phyloP scores from a whole-genome alignment of 306 rosid species.

The Geum urbanum region DNA sequence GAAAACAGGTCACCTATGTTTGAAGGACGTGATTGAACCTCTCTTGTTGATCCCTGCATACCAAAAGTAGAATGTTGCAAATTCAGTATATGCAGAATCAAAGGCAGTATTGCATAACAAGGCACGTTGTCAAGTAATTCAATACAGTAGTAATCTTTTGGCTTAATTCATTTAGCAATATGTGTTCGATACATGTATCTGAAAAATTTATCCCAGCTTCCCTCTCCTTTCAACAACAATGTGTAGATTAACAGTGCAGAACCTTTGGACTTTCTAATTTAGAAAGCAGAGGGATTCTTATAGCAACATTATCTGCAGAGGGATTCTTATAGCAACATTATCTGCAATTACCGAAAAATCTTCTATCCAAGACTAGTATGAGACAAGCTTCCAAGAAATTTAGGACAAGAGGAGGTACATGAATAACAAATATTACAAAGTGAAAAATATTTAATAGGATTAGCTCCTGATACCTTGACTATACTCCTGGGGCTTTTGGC shows the following conservation, averaged over 20 bases:
- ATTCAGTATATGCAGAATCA: neutral
- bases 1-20: constrained; percentile 85
- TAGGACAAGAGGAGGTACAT: neutral
- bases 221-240: neutral
- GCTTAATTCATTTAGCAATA: neutral
- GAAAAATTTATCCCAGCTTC: neutral
- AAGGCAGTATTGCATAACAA: constrained; percentile 5
- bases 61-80: neutral
- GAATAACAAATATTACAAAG: neutral
- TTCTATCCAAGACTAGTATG: neutral
- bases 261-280: neutral
- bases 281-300: constrained; percentile 21
- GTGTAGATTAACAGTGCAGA: neutral
- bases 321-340: neutral
- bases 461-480: constrained; percentile 58
- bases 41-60: constrained; percentile 52
- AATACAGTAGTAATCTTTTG: neutral
- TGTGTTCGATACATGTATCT: neutral
- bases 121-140: neutral
- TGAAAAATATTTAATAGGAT: constrained; percentile 1
- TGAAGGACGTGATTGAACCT: constrained; percentile 54
- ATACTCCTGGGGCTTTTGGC: constrained; percentile 53
- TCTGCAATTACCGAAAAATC: neutral
- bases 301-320: too few species aligned
- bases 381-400: neutral